A percentile compares a stretch with the other conserved stretches of the same genome.
Evolutionary conservation across 257 asterid species (phyloP).

Genomic region (Cynanchum wilfordii): DNA sequence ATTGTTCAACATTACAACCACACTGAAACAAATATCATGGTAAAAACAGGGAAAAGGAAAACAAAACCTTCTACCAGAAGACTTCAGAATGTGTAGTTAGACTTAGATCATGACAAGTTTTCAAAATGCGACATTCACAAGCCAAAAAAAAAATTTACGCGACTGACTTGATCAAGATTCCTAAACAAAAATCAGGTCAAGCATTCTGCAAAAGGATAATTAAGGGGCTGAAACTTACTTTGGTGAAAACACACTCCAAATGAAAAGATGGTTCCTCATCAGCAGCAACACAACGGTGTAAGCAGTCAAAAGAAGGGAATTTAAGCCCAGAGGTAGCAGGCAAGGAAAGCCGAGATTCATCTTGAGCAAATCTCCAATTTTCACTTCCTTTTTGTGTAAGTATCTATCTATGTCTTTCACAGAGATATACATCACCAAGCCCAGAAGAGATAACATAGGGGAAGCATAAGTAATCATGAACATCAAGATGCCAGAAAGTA

Average conservation of each 20-base stretch:
- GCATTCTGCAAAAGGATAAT: neutral
- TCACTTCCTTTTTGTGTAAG: slow-evolving; percentile 19
- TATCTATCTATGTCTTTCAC: slow-evolving; percentile 26
- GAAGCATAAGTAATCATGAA: slow-evolving; percentile 87
- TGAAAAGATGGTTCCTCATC: slow-evolving; percentile 84
- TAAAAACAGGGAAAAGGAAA: neutral
- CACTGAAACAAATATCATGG: neutral
- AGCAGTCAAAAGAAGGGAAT: slow-evolving; percentile 60
- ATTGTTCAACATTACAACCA: neutral
- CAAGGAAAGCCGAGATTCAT: slow-evolving; percentile 55
- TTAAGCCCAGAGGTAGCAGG: slow-evolving; percentile 65
- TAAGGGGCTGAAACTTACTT: slow-evolving; percentile 45
- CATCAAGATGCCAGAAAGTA: slow-evolving; percentile 79
- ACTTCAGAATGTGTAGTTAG: neutral
- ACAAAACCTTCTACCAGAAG: too few relatives aligned
- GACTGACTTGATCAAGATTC: too few relatives aligned
- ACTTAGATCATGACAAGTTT: neutral
- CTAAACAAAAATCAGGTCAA: too few relatives aligned
- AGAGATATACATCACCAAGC: slow-evolving; percentile 51
- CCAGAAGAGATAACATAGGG: slow-evolving; percentile 63
- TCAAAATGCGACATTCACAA: neutral
- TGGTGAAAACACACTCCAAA: slow-evolving; percentile 97
- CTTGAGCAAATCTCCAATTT: slow-evolving; percentile 45
- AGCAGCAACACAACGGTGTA: slow-evolving; percentile 62
- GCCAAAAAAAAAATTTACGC: neutral